Conservation (phyloP, 352 stramenopile species). For the Salisapilia sapeloensis region DNA sequence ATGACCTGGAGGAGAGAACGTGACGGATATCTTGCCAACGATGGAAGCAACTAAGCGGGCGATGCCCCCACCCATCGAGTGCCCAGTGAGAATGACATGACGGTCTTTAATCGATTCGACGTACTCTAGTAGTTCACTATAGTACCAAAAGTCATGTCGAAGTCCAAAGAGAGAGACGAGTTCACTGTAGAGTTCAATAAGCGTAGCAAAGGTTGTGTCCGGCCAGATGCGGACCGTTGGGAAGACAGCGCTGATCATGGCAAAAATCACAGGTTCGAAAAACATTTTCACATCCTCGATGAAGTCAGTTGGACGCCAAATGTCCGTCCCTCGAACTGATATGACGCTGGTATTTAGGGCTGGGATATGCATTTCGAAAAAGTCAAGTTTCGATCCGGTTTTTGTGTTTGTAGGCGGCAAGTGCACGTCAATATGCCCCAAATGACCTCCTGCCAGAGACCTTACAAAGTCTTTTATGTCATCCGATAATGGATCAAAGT, state of each 20-base stretch:
- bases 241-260: slow-evolving; percentile 77
- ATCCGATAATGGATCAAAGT: slow-evolving; percentile 77
- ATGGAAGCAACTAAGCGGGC: slow-evolving; percentile 71
- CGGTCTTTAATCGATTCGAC: slow-evolving; percentile 59
- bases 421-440: slow-evolving; percentile 28
- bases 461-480: slow-evolving; percentile 48
- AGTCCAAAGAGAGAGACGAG: slow-evolving; percentile 78
- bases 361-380: slow-evolving; percentile 66
- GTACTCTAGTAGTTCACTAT: slow-evolving; percentile 74
- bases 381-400: slow-evolving; percentile 69
- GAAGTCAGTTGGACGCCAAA: slow-evolving; percentile 82
- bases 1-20: slow-evolving; percentile 70
- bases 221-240: slow-evolving; percentile 85
- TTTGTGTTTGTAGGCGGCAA: slow-evolving; percentile 63
- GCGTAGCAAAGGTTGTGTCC: slow-evolving; percentile 73
- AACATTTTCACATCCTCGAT: slow-evolving; percentile 87
- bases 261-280: slow-evolving; percentile 80
- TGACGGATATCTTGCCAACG: slow-evolving; percentile 56
- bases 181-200: slow-evolving; percentile 79
- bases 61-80: slow-evolving; percentile 81
- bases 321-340: slow-evolving; percentile 76
- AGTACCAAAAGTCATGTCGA: slow-evolving; percentile 77
- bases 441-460: slow-evolving; percentile 32
- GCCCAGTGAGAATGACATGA: slow-evolving; percentile 72
- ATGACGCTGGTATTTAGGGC: slow-evolving; percentile 74